Evolutionary conservation across 176 grass and related monocot genomes (phyloP).

Genomic region (Dactylis glomerata): DNA sequence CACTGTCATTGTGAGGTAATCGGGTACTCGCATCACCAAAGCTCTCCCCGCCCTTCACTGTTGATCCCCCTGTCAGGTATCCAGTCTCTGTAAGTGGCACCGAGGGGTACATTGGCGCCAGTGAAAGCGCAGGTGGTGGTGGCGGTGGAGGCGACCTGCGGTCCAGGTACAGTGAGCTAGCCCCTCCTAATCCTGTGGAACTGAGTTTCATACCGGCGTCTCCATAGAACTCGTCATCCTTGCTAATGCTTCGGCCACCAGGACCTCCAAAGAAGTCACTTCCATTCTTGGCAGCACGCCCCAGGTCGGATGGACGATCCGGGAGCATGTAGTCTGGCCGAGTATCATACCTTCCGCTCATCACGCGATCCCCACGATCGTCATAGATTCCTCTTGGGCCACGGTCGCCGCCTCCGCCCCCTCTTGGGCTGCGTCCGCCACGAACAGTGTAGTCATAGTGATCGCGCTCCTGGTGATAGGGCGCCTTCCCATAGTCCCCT

Average conservation of each 20-base stretch:
- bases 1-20: neutral
- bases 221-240: slow-evolving; percentile 5
- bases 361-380: neutral
- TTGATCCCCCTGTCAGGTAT: slow-evolving; percentile 21
- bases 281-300: slow-evolving; percentile 17
- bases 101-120: slow-evolving; percentile 22
- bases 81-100: slow-evolving; percentile 15
- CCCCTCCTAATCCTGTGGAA: slow-evolving; percentile 12
- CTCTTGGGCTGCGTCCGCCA: neutral
- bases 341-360: neutral
- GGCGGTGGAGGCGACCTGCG: neutral
- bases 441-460: neutral
- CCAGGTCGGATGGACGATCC: slow-evolving; percentile 27
- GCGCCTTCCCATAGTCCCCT: neutral
- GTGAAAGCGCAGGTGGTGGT: neutral
- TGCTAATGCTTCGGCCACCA: neutral
- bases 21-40: neutral
- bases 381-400: neutral
- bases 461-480: slow-evolving; percentile 11
- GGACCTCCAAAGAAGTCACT: slow-evolving; percentile 17
- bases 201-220: neutral
- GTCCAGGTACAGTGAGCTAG: slow-evolving; percentile 30
- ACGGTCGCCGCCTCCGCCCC: neutral
- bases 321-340: slow-evolving; percentile 42
- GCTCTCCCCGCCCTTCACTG: slow-evolving; percentile 5